Conservation (phyloP, 768 basidiomycete species). For the Mycena chlorophos region DNA sequence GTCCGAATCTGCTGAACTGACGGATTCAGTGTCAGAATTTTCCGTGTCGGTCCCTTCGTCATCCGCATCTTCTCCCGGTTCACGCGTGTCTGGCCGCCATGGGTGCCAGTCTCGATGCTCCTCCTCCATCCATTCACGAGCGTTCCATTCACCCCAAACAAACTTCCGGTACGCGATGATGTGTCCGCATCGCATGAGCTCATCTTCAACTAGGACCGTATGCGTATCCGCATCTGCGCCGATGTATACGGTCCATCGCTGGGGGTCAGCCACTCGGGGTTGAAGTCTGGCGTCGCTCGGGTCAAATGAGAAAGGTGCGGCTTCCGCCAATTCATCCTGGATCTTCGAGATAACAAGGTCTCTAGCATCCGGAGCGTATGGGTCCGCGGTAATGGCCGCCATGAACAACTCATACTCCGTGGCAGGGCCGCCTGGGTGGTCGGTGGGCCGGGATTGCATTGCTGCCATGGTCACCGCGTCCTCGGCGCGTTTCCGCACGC, state of each 20-base stretch:
- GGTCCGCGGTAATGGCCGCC: not conserved
- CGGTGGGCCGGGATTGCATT: not conserved
- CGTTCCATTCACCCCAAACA: not conserved
- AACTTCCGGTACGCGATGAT: not conserved
- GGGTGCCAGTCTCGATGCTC: not conserved
- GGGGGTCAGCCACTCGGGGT: not conserved
- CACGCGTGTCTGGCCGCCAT: not conserved
- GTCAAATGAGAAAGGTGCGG: not conserved
- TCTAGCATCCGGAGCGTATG: not conserved
- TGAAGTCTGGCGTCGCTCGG: not conserved
- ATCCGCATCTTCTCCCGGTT: not conserved
- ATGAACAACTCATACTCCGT: not conserved
- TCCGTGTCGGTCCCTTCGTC: not conserved
- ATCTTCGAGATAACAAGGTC: not conserved
- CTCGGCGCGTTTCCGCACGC: not conserved
- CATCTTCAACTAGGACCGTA: not conserved
- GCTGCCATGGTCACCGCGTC: not conserved
- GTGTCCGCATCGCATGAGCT: not conserved
- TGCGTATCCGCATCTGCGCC: not conserved
- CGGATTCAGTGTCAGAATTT: not conserved
- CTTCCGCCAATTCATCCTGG: not conserved
- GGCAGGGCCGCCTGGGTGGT: not conserved
- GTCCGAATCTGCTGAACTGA: not conserved
- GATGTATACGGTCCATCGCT: not conserved
- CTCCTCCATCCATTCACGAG: not conserved